Evolutionary conservation across 257 asterid species (phyloP).

Genomic region (Misopates orontium): DNA sequence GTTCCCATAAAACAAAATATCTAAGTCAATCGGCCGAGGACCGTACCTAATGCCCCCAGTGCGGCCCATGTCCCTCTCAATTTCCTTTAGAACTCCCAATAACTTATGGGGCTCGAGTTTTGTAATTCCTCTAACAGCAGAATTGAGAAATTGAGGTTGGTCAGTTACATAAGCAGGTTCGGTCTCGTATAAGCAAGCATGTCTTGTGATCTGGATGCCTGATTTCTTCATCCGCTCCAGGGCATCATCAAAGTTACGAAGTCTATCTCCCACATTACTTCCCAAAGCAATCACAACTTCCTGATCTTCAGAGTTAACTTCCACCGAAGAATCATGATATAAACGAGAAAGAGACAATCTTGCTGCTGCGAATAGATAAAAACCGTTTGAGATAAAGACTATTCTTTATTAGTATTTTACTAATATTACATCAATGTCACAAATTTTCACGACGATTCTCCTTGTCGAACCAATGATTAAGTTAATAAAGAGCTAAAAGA

Average conservation of each 20-base stretch:
- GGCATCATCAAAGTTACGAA: conserved; percentile 79
- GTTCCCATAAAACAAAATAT: conserved; percentile 80
- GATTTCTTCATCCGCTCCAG: conserved; percentile 67
- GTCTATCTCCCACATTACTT: conserved; percentile 86
- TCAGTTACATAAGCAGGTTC: conserved; percentile 90
- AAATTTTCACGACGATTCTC: neutral
- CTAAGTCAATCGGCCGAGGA: conserved; percentile 92
- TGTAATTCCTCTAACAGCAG: conserved; percentile 81
- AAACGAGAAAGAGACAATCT: conserved; percentile 44
- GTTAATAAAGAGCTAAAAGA: conserved; percentile 2
- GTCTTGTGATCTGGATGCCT: conserved; percentile 70
- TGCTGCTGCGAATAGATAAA: conserved; percentile 33
- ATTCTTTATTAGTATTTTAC: neutral
- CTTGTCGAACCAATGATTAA: neutral
- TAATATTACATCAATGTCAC: conserved; percentile 1
- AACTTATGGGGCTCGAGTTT: conserved; percentile 70
- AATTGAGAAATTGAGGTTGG: conserved; percentile 86
- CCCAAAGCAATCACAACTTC: conserved; percentile 89
- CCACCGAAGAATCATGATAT: conserved; percentile 46
- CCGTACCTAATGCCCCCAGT: conserved; percentile 84
- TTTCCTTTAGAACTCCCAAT: conserved; percentile 60
- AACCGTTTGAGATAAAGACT: conserved; percentile 15
- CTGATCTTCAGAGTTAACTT: conserved; percentile 71
- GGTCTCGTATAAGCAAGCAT: conserved; percentile 83
- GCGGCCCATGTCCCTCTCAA: conserved; percentile 90